Evolutionary conservation across 768 basidiomycete species (phyloP).

Genomic region (Serendipita sp.): DNA sequence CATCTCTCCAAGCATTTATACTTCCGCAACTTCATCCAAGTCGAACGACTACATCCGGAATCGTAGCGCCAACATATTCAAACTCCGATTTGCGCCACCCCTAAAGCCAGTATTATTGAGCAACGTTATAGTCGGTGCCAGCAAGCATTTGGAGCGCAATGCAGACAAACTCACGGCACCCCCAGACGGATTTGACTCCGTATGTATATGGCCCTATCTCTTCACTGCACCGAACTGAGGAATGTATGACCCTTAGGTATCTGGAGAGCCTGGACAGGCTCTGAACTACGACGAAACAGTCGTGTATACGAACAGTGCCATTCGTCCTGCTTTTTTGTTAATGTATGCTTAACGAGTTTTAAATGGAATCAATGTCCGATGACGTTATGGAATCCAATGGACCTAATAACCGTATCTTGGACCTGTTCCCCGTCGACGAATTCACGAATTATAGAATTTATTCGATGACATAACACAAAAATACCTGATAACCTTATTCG

Average conservation of each 20-base stretch:
- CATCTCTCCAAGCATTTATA: conserved; percentile 55
- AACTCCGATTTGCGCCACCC: conserved; percentile 24
- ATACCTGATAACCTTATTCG: too few relatives aligned
- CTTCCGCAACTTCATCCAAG: conserved; percentile 45
- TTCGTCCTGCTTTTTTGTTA: conserved; percentile 49
- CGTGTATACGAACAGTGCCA: conserved; percentile 47
- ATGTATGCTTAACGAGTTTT: conserved; percentile 25
- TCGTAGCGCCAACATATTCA: conserved; percentile 18
- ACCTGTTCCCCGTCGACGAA: too few relatives aligned
- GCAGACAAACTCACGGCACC: conserved; percentile 31
- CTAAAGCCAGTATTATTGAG: conserved; percentile 40
- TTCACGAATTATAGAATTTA: too few relatives aligned
- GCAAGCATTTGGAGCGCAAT: conserved; percentile 34
- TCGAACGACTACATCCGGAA: conserved; percentile 47
- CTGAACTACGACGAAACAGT: conserved; percentile 57
- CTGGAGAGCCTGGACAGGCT: conserved; percentile 44
- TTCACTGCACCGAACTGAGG: not conserved
- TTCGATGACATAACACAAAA: too few relatives aligned
- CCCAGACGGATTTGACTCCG: conserved; percentile 44
- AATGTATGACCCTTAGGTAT: conserved; percentile 23
- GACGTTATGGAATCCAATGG: too few relatives aligned
- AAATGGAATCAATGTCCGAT: not conserved
- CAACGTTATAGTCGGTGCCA: conserved; percentile 47
- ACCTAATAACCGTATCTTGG: too few relatives aligned
- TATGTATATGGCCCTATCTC: conserved; percentile 15